Base-by-base conservation (phyloP, 768 basidiomycete genomes). In the Sarcomyxa edulis region DNA sequence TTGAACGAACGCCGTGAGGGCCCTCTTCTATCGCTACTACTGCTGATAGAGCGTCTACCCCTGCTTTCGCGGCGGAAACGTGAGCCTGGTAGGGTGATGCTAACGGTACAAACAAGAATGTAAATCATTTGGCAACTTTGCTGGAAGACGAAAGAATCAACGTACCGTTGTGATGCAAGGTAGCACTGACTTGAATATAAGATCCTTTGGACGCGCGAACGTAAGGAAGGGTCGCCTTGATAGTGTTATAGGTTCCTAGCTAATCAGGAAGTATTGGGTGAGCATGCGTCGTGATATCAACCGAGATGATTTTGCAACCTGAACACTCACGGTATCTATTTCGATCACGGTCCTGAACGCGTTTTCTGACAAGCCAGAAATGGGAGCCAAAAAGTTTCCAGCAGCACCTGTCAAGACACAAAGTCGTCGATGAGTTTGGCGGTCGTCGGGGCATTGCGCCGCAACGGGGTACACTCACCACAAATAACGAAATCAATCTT, bases 401-500 rank as follows among this genome's bases (percentile, higher is more conserved):
- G 95, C 95, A 28, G 93, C 93, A 45, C 90, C 90, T 92, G 53
- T n/a, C 12, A 39, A 25, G 25, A n/a, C 19, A 21, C 7, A n/a
- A n/a, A n/a, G 32, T 32, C 20, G 19, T 39, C 21, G 20, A 40
- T 33, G 39, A 7, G 14, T 20, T 32, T n/a, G n/a, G 26, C 9
- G n/a, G n/a, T 14, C 38, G 22, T n/a, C 11, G 16, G 19, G 36
- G 10, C 9, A 37, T 37, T 37, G 6, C 8, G n/a, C 33, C 33
- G 33, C 9, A 35, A 7, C 11, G 18, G 9, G 19, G 34, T 18
- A 20, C 3, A 62, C 71, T 41, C 58, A 87, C 92, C 92, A 54
- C 90, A 92, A 39, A 97, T 88, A 35, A 97, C 94, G 55, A 89
- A 95, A 63, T 99, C 94, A 42, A 99, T 90, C 46, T 71, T 71